A percentile compares a stretch with the other conserved stretches of the same genome.
phyloP scores from a whole-genome alignment of 2,329 filamentous ascomycete genomes.

The Ophiostoma sp. region DNA sequence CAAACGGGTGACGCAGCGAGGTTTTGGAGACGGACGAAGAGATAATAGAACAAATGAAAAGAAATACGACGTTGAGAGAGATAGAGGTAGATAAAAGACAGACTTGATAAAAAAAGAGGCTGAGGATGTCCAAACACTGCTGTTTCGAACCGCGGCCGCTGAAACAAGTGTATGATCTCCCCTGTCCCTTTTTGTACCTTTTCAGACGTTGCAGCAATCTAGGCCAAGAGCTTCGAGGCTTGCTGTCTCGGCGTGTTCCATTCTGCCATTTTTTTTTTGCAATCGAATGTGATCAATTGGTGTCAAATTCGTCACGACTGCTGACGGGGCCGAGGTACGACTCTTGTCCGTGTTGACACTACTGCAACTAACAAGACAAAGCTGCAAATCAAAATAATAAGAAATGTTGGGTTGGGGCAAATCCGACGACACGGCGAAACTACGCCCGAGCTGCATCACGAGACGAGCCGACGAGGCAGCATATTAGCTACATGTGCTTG shows the following conservation, averaged over 20 bases:
- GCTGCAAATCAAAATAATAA: not conserved
- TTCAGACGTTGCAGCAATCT: too few relatives aligned
- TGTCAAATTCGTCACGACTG: not conserved
- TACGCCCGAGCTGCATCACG: not conserved
- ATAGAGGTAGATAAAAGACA: not conserved
- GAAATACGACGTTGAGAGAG: not conserved
- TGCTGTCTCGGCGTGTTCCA: not conserved
- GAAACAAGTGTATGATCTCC: slow-evolving; percentile 22
- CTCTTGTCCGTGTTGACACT: not conserved
- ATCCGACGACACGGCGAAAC: not conserved
- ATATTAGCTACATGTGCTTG: not conserved
- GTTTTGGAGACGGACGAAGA: not conserved
- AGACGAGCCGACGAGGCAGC: not conserved
- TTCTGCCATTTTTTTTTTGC: not conserved
- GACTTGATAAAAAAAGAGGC: not conserved
- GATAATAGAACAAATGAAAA: not conserved
- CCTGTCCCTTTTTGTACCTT: not conserved
- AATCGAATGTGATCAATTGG: not conserved
- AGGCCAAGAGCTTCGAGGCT: not conserved
- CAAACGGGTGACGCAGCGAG: not conserved
- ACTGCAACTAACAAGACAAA: not conserved
- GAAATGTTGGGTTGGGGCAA: too few relatives aligned
- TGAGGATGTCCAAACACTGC: not conserved
- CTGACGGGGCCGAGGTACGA: not conserved
- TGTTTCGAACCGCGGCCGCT: slow-evolving; percentile 20